Base-by-base conservation (phyloP, 129 eudicot genomes). In the Centaurea solstitialis region DNA sequence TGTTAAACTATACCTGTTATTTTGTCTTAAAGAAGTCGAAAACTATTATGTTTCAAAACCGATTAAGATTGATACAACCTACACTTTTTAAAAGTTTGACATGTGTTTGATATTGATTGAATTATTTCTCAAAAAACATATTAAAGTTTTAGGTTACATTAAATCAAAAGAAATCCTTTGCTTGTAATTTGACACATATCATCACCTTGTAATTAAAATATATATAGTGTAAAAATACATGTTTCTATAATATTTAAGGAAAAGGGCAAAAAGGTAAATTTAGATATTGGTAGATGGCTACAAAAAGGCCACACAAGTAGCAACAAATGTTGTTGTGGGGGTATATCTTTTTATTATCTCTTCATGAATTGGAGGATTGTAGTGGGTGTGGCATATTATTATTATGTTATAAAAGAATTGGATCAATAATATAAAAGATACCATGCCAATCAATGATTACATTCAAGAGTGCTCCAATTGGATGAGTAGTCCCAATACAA, bases 381-480 rank as follows among this genome's bases (percentile, higher is more conserved):
- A 79, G 83, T 70, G 83, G 83, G 76, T 79, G 71, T 33, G 77
- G 77, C 77, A 70, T 70, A 79, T 37, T 22, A 33, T 39, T 35
- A 70, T 35, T 70, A 70, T 70, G 57, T 53, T 79, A 79, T 47
- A 57, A 57, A 57, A 57, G 65, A 57, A 39, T 77, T 22, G 28
- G 28, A 23, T 65, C 57, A 66, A 77, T 68, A 77, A 65, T 18
- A 21, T 61, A 74, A 47, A 20, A 79, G 26, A 57, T 18, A 33
- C 43, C 70, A 79, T 57, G 77, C 83, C 83, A 79, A 79, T 79
- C 83, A 79, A 33, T 69, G 45, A 79, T 57, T 18, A 79, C 82
- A 71, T 35, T 33, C 11, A 26, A 79, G 77, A 70, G 83, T 79
- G 77, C 77, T 53, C 71, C 41, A 13, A 57, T 70, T 70, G 83